Evolutionary conservation across 1,284 basidiomycete genomes (phyloP), one percentile per base, ranked within the genome.

Genomic region (Trichosporon coremiiforme): DNA sequence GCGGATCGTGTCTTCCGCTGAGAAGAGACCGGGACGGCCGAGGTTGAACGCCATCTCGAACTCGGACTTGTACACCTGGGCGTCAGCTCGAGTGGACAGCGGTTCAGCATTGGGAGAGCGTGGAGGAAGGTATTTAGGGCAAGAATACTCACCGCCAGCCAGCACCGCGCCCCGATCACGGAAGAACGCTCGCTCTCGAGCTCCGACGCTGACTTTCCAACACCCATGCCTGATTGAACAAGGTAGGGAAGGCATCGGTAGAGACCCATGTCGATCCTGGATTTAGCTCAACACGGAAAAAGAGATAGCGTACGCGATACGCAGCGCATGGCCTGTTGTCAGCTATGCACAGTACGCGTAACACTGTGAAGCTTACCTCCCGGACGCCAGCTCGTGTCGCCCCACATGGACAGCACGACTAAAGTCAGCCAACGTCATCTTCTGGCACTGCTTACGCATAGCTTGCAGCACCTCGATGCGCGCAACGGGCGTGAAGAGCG

Each of bases 221-320:
- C 84, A 69, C 87, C 87, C 85, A 88, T 87, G 79, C 94, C 93
- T 38, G 90, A 87, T 75, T 88, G 88, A 29, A 89, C 84, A 36
- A 95, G 85, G 76, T 87, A 88, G 2, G 91, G 91, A 89, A 94
- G 93, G 55, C 92, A 92, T 79, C 91, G 90, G 81, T 95, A 91
- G 86, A 95, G 87, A 31, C 91, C 93, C 67, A 94, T 85, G 78
- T 95, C 94, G 87, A 94, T 90, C 15, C 73, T 74, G 29, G 4
- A 7, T 65, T 71, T 25, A 71, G 71, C 31, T 20, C 12, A n/a
- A 60, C 9, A 33, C 13, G 25, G 25, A 15, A 4, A 9, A 17
- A 7, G 4, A 20, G 17, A 13, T 12, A 12, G 67, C 68, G 63
- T 35, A 77, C 72, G 91, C 93, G 90, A 95, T 95, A 63, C 93